Evolutionary conservation across 2,329 filamentous ascomycete genomes (phyloP), one percentile per base, ranked within the genome.

Genomic region (Xylaria sp.): DNA sequence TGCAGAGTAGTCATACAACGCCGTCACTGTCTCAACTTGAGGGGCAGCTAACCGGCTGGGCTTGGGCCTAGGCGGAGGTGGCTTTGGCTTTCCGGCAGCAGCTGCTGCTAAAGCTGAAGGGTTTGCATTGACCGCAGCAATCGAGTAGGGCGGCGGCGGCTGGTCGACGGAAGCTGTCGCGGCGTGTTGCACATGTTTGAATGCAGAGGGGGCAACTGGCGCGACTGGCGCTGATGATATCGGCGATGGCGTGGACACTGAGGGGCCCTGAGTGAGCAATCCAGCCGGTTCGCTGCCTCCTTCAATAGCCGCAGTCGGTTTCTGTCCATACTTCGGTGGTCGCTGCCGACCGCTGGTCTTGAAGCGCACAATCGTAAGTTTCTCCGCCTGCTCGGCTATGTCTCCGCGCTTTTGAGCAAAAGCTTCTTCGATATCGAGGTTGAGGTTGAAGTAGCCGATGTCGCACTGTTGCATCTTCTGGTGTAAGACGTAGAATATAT

Each of bases 401-500:
- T 95, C 89, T 30, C 92, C 93, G 35, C 92, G 89, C 79, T 97
- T 97, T 74, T 86, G 83, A 69, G 90, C 80, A 73, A 96, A 99
- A 10, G 91, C 92, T 65, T 93, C 93, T 73, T 97, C 91, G 49
- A 99, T 88, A 70, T 96, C 92, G 37, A 90, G 82, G 1, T 89
- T 90, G 55, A 99, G 83, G 74, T 99, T 90, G 75, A 99, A 99
- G 77, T 99, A 99, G 63, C 92, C 92, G 72, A 99, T 99, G 71
- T 97, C 92, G 74, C 95, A 92, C 66, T 83, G 86, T 78, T 99
- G 94, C 94, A 99, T 99, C 76, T 88, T 91, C 76, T 97, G 93
- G 74, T 99, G 94, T 57, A 99, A 81, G 0, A 94, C 99, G 76
- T 99, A 99, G 75, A 97, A 99, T 66, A 99, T 91, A 75, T 99